Base-by-base conservation (phyloP, 768 basidiomycete species). In the Tephrocybe sp. region DNA sequence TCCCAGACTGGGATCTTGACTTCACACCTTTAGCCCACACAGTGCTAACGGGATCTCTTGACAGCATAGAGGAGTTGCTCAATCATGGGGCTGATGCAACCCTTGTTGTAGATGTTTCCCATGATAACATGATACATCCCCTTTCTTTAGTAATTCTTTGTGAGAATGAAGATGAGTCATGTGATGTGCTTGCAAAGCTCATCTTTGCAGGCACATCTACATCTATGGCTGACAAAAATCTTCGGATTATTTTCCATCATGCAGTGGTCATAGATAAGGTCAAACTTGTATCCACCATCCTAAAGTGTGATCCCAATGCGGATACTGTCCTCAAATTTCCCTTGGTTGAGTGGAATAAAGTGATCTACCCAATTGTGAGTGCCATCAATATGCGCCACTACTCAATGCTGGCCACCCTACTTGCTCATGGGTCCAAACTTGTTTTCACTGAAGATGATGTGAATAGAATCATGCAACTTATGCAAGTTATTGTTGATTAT, bases 1-100 rank as follows among this genome's bases (percentile, higher is more conserved):
- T 70, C 1, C 48, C 70, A 0, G 83, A 85, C 60, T 86, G 83
- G 84, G 84, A 85, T 59, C 74, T 78, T 49, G 71, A 72, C 3
- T 75, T 81, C 53, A 74, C 77, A 1, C 73, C 84, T 2, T 68
- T 85, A 23, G 67, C 67, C 21, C 80, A 79, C 58, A 82, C 77
- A 3, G 73, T 79, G 37, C 60, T 81, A 4, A 78, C 68, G 20
- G 79, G 72, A 1, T 77, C 78, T 1, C 50, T 74, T 1, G 60
- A 63, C 2, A 70, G 74, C 24, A 62, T 84, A 2, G 77, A 81
- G 9, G 64, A 65, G 1, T 74, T 85, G 12, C 58, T 84, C 39
- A 63, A 60, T 5, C 73, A 68, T 0, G 81, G 79, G 1, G 79
- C 81, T 0, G 75, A 83, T 56, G 66, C 67, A 17, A 73, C 72